These are phyloP conservation scores for Tricholoma flavovirens DNA, from an alignment of 768 basidiomycete species.

Conservation along the genomic window DNA sequence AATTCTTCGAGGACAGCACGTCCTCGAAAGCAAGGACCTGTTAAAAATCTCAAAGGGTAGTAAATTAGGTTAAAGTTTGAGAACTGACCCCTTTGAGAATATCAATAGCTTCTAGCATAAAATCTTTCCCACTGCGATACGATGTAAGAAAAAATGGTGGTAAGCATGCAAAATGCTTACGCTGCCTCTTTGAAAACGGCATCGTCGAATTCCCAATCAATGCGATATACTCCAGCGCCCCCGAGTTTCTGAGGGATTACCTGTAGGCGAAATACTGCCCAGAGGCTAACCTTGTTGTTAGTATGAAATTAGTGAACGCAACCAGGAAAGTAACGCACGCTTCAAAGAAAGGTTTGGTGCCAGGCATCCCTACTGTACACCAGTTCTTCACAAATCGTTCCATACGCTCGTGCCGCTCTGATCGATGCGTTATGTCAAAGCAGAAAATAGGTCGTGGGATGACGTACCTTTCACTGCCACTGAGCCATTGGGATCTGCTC, in stretches of 20 bases:
- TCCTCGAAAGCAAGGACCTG: slow-evolving; percentile 71
- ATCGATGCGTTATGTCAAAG: neutral
- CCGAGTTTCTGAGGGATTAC: slow-evolving; percentile 75
- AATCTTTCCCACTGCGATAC: slow-evolving; percentile 74
- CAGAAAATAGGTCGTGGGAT: neutral
- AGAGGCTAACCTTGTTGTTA: slow-evolving; percentile 37
- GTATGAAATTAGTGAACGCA: slow-evolving; percentile 3
- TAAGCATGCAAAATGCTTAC: slow-evolving; percentile 45
- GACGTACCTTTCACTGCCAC: slow-evolving; percentile 61
- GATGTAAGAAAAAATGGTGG: slow-evolving; percentile 15
- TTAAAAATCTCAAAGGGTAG: slow-evolving; percentile 7
- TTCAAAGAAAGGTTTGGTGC: slow-evolving; percentile 85
- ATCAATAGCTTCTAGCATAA: slow-evolving; percentile 89
- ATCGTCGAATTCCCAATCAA: slow-evolving; percentile 92
- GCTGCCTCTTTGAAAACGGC: slow-evolving; percentile 92
- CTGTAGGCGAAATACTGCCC: slow-evolving; percentile 78
- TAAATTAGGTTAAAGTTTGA: slow-evolving; percentile 6
- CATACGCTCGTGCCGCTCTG: slow-evolving; percentile 70
- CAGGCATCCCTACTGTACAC: slow-evolving; percentile 85
- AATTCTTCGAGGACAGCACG: slow-evolving; percentile 33
- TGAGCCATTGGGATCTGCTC: slow-evolving; percentile 57
- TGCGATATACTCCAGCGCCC: slow-evolving; percentile 65
- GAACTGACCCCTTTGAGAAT: slow-evolving; percentile 80
- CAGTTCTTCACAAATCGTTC: slow-evolving; percentile 72
- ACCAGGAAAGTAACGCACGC: slow-evolving; percentile 29